phyloP scores from a whole-genome alignment of 2,329 filamentous ascomycete genomes.

The Coniochaeta pulveracea region DNA sequence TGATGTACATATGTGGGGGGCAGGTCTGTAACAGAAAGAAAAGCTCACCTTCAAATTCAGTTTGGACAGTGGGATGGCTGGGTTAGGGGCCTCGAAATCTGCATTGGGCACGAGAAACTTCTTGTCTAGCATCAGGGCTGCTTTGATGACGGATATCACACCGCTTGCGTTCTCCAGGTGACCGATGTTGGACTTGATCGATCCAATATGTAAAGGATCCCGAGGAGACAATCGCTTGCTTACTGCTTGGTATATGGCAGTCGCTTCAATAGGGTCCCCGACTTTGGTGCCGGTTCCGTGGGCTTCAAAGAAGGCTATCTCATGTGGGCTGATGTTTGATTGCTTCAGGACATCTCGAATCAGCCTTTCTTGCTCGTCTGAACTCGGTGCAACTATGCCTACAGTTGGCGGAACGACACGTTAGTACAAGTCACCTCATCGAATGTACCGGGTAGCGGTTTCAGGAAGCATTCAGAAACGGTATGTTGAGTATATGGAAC shows the following conservation, averaged over 20 bases:
- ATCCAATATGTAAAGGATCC: slow-evolving; percentile 18
- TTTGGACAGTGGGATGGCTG: slow-evolving; percentile 27
- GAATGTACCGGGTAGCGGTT: no score
- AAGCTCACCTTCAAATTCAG: slow-evolving; percentile 26
- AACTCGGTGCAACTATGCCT: slow-evolving; percentile 1
- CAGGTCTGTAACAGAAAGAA: no score
- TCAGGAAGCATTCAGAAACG: no score
- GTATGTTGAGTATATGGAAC: neutral
- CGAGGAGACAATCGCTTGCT: neutral
- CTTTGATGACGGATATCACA: slow-evolving; percentile 21
- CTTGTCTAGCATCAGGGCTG: slow-evolving; percentile 31
- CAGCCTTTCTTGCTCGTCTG: neutral
- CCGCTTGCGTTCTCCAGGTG: slow-evolving; percentile 22
- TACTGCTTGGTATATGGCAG: neutral
- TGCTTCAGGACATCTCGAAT: neutral
- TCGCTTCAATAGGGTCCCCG: slow-evolving; percentile 1
- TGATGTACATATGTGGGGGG: no score
- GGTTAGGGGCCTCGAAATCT: slow-evolving; percentile 10
- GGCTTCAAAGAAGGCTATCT: slow-evolving; percentile 1
- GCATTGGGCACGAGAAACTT: slow-evolving; percentile 10
- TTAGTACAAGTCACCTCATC: no score
- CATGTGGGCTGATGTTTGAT: neutral
- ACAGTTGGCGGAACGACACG: no score
- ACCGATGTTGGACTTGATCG: slow-evolving; percentile 25
- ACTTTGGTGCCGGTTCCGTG: slow-evolving; percentile 4